Evolutionary conservation across 2,329 filamentous ascomycete genomes (phyloP), one percentile per base, ranked within the genome.

Genomic region (Geosmithia morbida): DNA sequence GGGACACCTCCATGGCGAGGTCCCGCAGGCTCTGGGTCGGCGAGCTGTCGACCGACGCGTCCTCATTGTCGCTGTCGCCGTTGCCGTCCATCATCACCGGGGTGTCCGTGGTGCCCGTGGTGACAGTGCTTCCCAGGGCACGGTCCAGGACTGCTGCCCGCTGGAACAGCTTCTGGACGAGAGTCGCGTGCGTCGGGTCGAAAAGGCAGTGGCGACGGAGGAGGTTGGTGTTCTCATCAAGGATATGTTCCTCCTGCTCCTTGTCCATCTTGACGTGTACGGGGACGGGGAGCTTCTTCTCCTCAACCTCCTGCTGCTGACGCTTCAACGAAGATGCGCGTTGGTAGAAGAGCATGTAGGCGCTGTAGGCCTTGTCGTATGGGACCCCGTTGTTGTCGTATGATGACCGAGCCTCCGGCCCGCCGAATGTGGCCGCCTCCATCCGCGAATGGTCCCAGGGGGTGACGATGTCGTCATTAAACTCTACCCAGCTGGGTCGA

Each of bases 321-420:
- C 63, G 61, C 17, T 70, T 67, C 48, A 89, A 70, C 4, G 78
- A 77, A 0, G 81, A 81, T 3, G 81, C 77, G 45, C 92, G 80
- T 61, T 96, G 85, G 61, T 98, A 98, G 62, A 98, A 97, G 8
- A 98, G 74, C 86, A 98, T 97, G 62, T 98, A 98, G 13, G 90
- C 92, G 60, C 87, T 97, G 69, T 83, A 83, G 4, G 77, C 75
- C 62, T 89, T 90, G 55, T 81, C 77, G 52, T 74, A 79, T 0
- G 68, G 54, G 17, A 70, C 59, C 50, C 67, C 66, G 55, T 67
- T 63, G 45, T 55, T 57, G 50, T 74, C 66, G 56, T 70, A 66
- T 51, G 72, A 55, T 50, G 66, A 53, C 8, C 73, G 67, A 49
- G 72, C 73, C 49, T 83, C 80, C 4, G 67, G 59, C 1, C 86